Percentiles rank a stretch among this genome's conserved stretches.
Evolutionary conservation across 306 rosid species (phyloP).

Genomic region (Begonia peltatifolia): DNA sequence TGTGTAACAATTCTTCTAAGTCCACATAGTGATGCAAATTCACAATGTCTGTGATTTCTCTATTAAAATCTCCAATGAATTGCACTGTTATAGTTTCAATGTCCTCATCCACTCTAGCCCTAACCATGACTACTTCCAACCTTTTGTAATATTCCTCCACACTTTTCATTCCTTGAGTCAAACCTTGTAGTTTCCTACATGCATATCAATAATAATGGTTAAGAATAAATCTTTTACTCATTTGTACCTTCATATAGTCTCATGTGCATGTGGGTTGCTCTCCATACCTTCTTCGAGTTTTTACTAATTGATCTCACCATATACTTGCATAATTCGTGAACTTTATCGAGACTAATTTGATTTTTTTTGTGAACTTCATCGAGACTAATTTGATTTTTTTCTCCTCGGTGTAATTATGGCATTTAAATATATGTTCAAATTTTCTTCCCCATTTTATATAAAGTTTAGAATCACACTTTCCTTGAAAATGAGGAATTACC

Average conservation of each 20-base stretch:
- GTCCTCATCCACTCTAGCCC: neutral
- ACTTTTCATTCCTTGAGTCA: neutral
- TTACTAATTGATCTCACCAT: neutral
- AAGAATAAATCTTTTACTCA: neutral
- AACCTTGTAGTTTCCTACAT: no score
- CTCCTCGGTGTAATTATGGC: no score
- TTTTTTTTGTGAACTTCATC: no score
- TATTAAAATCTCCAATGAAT: neutral
- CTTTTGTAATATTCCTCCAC: neutral
- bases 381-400: no score
- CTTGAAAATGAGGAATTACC: neutral
- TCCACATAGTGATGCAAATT: no score
- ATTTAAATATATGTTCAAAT: no score
- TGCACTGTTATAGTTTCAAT: neutral
- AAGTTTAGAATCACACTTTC: neutral
- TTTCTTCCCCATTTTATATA: neutral
- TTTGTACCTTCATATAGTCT: neutral
- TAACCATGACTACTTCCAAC: neutral
- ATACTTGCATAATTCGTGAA: no score
- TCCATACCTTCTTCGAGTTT: neutral
- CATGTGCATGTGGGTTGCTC: neutral
- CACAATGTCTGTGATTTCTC: neutral
- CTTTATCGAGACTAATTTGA: no score
- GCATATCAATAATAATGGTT: neutral
- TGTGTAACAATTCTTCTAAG: no score